Evolutionary conservation across 345 rosid species (phyloP), one percentile per base, ranked within the genome.

Genomic region (Passiflora organensis): DNA sequence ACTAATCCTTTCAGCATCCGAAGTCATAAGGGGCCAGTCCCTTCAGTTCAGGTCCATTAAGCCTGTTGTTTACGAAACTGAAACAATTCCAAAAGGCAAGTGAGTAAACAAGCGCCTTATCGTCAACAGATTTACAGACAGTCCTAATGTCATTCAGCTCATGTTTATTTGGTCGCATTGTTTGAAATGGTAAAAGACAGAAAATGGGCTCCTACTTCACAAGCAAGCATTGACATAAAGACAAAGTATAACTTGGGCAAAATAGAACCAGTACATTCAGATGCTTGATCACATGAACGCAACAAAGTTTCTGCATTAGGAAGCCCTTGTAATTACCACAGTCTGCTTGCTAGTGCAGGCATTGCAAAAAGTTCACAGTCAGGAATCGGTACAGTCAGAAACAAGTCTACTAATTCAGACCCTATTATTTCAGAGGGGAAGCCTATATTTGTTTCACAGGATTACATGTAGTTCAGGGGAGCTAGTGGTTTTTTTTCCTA

Each of bases 21-120:
- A 84, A 84, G 67, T 84, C 87, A 1, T 84, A 84, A 10, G 81
- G 67, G 49, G 66, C 91, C 5, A 81, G 76, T 42, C 91, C 91
- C 71, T 81, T 70, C 78, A 84, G 78, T 71, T 84, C 85, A 1
- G 91, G 91, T 64, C 91, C 91, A 28, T 68, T 79, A 19, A 84
- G 78, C 48, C 69, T 67, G 78, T 84, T 84, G 72, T 78, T 73
- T 38, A 63, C 68, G 5, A 66, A 81, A 56, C 91, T 84, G 83
- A 46, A 48, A 61, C 20, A 53, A 32, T 5, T 6, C 46, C 43
- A 47, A 22, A 17, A 47, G 47, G 12, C 32, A 43, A 54, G 20
- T 11, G 42, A 66, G 18, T 25, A 5, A 6, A 48, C 1, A 53
- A n/a, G 17, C 16, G 4, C 0, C 6, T 32, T 4, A 13, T 10